Evolutionary conservation across 768 basidiomycete genomes (phyloP), one percentile per base, ranked within the genome.

Genomic region (Termitomyces sp.): DNA sequence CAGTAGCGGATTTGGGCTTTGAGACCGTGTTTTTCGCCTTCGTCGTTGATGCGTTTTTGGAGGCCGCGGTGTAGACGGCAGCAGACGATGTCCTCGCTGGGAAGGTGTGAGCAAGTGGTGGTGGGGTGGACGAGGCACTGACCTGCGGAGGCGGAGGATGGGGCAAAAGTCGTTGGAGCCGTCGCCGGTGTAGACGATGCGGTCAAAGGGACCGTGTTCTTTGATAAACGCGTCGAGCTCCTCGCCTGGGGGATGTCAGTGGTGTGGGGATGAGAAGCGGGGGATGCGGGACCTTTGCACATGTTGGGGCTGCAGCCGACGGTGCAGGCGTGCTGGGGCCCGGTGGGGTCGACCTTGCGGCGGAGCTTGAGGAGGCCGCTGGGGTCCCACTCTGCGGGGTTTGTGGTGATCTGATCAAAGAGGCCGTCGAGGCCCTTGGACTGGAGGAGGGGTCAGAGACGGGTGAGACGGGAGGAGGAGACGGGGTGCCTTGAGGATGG

Each of bases 91-190:
- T 99, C 97, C 71, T 91, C 86, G 56, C 92, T 94, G 68, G 14
- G 38, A 2, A 18, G 48, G n/a, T 7, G 38, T 49, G 43, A 60
- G 38, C 1, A 45, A 30, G 18, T 26, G 58, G 22, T 14, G 28
- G 16, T 24, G 2, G 41, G 33, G 46, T 2, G 36, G 38, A 24
- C 18, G 32, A 38, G 7, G 41, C 10, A 70, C 75, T 65, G 57
- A 91, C 88, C 80, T 81, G 72, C 88, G 77, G 53, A 98, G 76
- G 52, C 88, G 85, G 46, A 98, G 74, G 54, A 93, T 79, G 3
- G 96, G 94, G 69, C 97, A 99, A 68, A 94, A 96, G 70, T 99
- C 97, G 70, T 98, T 98, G 16, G 80, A 78, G 1, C 97, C 97
- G 65, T 99, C 97, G 16, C 97, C 97, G 59, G 98, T 79, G 69